Evolutionary conservation across 2,329 filamentous ascomycete genomes (phyloP).

Genomic region (Xylariales sp.): DNA sequence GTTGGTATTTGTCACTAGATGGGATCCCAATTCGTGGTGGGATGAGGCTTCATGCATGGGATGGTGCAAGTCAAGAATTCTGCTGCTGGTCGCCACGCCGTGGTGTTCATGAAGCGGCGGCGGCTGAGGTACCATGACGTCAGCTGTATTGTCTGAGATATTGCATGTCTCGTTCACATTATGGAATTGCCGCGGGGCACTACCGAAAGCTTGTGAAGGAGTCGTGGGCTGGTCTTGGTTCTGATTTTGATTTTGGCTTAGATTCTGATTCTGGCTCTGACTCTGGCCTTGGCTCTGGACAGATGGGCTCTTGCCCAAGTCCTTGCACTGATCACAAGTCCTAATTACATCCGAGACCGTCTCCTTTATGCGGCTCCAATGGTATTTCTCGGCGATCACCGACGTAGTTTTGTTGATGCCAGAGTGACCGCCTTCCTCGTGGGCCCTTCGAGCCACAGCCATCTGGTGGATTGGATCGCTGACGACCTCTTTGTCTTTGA

Average conservation of each 20-base stretch:
- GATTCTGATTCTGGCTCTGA: constrained; percentile 27
- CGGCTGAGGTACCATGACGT: constrained; percentile 37
- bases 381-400: constrained; percentile 90
- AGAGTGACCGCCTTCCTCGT: constrained; percentile 77
- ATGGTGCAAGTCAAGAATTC: constrained; percentile 43
- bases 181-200: constrained; percentile 37
- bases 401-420: constrained; percentile 99
- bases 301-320: constrained; percentile 34
- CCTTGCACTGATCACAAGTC: constrained; percentile 87
- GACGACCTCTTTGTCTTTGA: constrained; percentile 98
- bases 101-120: constrained; percentile 34
- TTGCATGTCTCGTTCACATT: constrained; percentile 39
- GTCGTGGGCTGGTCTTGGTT: constrained; percentile 18
- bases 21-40: constrained; percentile 45
- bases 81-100: constrained; percentile 40
- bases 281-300: constrained; percentile 35
- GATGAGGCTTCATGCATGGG: constrained; percentile 36
- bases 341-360: constrained; percentile 95
- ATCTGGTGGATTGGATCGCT: constrained; percentile 90
- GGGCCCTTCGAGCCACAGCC: constrained; percentile 83
- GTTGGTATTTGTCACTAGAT: constrained; percentile 47
- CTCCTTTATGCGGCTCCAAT: constrained; percentile 98
- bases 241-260: constrained; percentile 34
- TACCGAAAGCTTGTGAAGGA: constrained; percentile 21
- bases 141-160: constrained; percentile 29